Evolutionary conservation across 2,329 filamentous ascomycete species (phyloP).

Genomic region (Trichoderma brevicompactum): DNA sequence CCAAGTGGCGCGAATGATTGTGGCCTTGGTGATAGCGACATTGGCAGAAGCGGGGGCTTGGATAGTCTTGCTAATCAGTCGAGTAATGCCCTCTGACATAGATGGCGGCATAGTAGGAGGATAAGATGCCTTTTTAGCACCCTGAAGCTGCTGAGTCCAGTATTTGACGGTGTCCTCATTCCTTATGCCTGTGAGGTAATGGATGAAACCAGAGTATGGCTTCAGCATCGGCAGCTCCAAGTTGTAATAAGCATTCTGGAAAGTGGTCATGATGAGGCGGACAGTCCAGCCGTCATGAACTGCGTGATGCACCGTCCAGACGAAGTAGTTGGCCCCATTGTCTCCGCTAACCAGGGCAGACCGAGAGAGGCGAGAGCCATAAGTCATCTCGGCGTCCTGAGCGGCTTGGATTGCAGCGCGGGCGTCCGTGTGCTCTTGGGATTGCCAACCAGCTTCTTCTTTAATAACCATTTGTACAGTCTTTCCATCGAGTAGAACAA

Average conservation of each 20-base stretch:
- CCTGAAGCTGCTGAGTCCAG: conserved; percentile 19
- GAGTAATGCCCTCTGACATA: neutral
- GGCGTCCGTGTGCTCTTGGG: neutral
- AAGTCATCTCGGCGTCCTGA: conserved; percentile 14
- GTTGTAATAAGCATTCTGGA: conserved; percentile 27
- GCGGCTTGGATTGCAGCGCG: neutral
- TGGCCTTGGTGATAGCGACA: conserved; percentile 27
- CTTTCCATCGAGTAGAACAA: conserved; percentile 22
- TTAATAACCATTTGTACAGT: neutral
- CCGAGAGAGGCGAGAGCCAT: conserved; percentile 20
- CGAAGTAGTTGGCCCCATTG: conserved; percentile 26
- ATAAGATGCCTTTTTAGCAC: conserved; percentile 11
- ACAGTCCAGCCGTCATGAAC: conserved; percentile 40
- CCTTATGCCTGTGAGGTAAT: neutral
- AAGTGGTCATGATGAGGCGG: conserved; percentile 29
- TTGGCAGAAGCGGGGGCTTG: neutral
- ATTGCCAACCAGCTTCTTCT: neutral
- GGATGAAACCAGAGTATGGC: conserved; percentile 19
- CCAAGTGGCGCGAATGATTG: conserved; percentile 34
- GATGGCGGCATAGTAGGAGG: neutral
- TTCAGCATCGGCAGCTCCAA: neutral
- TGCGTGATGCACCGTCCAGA: conserved; percentile 38
- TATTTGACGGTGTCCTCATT: neutral
- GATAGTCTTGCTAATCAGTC: conserved; percentile 11
- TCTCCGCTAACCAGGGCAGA: neutral